Base-by-base conservation (phyloP, 208 protist species). In the Eutreptiella sp. region DNA sequence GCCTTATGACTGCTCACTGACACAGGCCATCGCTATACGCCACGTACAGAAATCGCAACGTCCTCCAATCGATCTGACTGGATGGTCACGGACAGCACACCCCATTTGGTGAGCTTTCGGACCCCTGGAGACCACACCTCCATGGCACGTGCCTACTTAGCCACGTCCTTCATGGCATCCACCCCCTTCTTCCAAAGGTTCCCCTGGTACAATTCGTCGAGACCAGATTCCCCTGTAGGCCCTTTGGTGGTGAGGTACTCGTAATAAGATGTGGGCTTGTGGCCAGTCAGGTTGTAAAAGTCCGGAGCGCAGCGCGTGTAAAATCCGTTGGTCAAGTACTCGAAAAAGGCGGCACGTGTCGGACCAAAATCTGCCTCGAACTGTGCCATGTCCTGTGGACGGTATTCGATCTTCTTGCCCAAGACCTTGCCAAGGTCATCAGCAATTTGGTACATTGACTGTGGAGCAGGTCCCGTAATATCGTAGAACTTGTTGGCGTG, bases 401-500 rank as follows among this genome's bases (percentile, higher is more conserved):
- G 14, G 50, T 57, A 57, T 28, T 57, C 50, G 9, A 57, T 33
- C 14, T 14, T 24, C 50, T 32, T 7, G 36, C 50, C 50, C 11
- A 57, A 11, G 9, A 33, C 50, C 50, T 57, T 57, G n/a, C 31
- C 24, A 14, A 57, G 7, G 29, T 57, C 50, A 32, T 24, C 50
- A 42, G 50, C 50, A 32, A 57, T 33, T 11, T 57, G 31, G 50
- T 57, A 46, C 50, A 57, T 57, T 11, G 50, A 57, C 26, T n/a
- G 11, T 14, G 50, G 50, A 9, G 23, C 36, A 16, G 50, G 50
- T 32, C 50, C 50, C 16, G 50, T 57, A 26, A 57, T 14, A 26
- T 57, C 50, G 50, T 57, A 57, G 50, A 47, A 57, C 50, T 57
- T 57, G 50, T 57, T 36, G n/a, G 31, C 50, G 50, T 57, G 50